A percentile compares a stretch with the other conserved stretches of the same genome.
phyloP scores from a whole-genome alignment of 805 yeast species.

The Wickerhamia fluorescens region DNA sequence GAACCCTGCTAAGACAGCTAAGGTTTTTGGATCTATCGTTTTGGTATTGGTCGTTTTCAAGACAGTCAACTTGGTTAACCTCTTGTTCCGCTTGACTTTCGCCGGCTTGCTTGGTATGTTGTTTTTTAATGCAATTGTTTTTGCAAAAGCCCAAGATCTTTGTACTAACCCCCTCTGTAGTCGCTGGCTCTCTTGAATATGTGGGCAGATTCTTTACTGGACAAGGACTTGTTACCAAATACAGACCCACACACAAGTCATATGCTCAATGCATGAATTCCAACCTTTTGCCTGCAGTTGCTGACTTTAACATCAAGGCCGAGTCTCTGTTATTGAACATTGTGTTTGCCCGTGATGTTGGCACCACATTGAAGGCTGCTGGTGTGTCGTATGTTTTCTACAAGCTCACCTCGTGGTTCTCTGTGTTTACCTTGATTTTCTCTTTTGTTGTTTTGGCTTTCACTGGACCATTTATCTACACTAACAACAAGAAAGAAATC shows the following conservation, averaged over 20 bases:
- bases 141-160: too few species aligned
- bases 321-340: conserved; percentile 52
- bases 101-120: conserved; percentile 43
- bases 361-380: conserved; percentile 67
- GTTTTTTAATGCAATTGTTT: neutral
- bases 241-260: conserved; percentile 51
- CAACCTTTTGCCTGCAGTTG: conserved; percentile 34
- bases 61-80: conserved; percentile 53
- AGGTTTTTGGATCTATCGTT: conserved; percentile 61
- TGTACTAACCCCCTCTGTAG: conserved; percentile 21
- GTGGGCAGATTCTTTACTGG: conserved; percentile 68
- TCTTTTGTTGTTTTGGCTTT: conserved; percentile 55
- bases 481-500: conserved; percentile 68
- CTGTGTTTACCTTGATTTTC: conserved; percentile 61
- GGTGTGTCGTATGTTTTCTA: conserved; percentile 56
- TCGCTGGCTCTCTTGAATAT: conserved; percentile 72
- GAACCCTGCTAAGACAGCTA: conserved; percentile 70
- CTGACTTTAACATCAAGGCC: conserved; percentile 39
- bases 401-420: conserved; percentile 68
- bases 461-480: conserved; percentile 69
- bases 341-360: conserved; percentile 63
- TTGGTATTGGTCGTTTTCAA: conserved; percentile 50
- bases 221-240: conserved; percentile 70
- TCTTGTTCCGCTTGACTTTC: conserved; percentile 54
- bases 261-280: conserved; percentile 30